phyloP scores from a whole-genome alignment of 2,329 filamentous ascomycete species.

The Sporothrix variecibatus region DNA sequence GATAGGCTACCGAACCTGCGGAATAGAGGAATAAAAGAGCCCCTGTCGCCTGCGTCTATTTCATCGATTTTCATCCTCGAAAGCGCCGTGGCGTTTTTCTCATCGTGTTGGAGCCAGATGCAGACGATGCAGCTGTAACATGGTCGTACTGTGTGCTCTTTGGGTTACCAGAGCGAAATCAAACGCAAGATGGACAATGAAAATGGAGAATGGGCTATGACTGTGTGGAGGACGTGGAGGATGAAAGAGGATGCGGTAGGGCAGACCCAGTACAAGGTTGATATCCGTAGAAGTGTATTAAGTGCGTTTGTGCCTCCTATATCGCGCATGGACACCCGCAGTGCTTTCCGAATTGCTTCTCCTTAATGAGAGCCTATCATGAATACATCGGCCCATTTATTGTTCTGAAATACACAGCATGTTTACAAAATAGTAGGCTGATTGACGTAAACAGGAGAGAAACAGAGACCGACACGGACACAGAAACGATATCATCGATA shows the following conservation, averaged over 20 bases:
- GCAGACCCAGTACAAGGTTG: constrained; percentile 3
- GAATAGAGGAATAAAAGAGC: not conserved
- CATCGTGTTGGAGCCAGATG: not conserved
- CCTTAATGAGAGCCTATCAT: not conserved
- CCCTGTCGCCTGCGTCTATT: not conserved
- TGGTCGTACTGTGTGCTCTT: not conserved
- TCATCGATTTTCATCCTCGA: not conserved
- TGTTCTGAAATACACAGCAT: not conserved
- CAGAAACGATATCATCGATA: not conserved
- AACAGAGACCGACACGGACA: not conserved
- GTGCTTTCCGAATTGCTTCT: not conserved
- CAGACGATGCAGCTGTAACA: not conserved
- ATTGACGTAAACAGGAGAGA: not conserved
- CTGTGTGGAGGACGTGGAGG: not conserved
- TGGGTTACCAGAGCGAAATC: not conserved
- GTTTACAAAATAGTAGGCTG: not conserved
- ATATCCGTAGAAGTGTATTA: not conserved
- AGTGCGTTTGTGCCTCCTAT: not conserved
- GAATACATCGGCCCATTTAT: not conserved
- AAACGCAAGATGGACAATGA: not conserved
- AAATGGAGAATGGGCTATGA: not conserved
- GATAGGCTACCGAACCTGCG: not conserved
- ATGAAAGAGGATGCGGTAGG: not conserved
- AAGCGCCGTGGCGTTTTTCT: not conserved
- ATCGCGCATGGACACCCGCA: not conserved